Conservation (phyloP, 169 alveolate genomes). For the Plasmodium ovale region DNA sequence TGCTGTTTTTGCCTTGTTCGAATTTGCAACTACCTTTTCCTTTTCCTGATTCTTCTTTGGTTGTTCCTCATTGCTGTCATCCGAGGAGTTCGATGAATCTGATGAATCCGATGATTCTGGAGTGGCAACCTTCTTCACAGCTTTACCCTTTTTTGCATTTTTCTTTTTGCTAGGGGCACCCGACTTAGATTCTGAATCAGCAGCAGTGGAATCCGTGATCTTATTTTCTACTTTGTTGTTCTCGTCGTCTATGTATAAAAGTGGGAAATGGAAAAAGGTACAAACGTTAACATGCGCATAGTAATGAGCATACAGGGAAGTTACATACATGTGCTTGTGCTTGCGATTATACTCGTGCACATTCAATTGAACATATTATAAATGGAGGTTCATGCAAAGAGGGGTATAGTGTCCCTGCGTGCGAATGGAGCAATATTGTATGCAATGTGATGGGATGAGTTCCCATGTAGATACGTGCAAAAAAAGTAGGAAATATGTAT, state of each 20-base stretch:
- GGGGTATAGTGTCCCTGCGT: too few relatives aligned
- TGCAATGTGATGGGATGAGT: too few relatives aligned
- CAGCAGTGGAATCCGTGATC: slow-evolving; percentile 67
- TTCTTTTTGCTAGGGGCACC: slow-evolving; percentile 15
- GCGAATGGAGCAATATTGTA: too few relatives aligned
- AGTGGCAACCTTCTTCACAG: slow-evolving; percentile 15
- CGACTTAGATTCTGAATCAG: slow-evolving; percentile 47
- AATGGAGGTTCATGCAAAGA: too few relatives aligned
- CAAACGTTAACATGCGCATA: not conserved
- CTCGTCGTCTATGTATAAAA: not conserved
- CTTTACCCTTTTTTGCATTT: slow-evolving; percentile 11
- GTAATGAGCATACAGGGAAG: too few relatives aligned
- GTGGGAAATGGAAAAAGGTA: not conserved
- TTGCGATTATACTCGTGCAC: too few relatives aligned
- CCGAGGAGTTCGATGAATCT: slow-evolving; percentile 5
- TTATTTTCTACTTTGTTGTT: slow-evolving; percentile 19
- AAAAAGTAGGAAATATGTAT: not conserved
- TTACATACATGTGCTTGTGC: too few relatives aligned
- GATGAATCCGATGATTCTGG: slow-evolving; percentile 32
- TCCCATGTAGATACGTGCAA: not conserved
- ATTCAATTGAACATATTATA: too few relatives aligned
- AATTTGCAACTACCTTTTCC: not conserved
- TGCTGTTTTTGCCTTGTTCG: not conserved
- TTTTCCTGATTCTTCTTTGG: too few relatives aligned
- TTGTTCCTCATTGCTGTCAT: not conserved